Conservation (phyloP, 176 grass and related monocot genomes). For the Phragmites australis region DNA sequence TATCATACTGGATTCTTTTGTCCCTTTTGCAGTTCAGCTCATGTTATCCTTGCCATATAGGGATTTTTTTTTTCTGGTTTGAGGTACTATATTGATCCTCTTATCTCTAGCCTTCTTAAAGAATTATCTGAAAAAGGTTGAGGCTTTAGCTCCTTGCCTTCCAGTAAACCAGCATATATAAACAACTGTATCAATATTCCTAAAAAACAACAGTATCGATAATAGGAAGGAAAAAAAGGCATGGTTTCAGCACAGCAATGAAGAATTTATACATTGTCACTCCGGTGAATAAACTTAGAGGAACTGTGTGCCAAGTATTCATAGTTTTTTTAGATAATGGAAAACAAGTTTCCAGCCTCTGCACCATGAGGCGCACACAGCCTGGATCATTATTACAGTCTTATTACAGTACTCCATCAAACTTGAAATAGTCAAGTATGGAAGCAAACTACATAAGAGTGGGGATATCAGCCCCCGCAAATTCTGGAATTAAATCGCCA, state of each 20-base stretch:
- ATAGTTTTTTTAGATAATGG: too few species aligned
- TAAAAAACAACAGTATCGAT: background rate
- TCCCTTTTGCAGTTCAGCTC: background rate
- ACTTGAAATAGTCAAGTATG: too few species aligned
- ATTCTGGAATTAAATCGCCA: too few species aligned
- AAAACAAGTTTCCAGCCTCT: too few species aligned
- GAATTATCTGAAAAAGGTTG: constrained; percentile 3
- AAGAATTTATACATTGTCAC: background rate
- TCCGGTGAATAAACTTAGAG: background rate
- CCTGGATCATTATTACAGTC: too few species aligned
- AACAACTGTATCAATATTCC: background rate
- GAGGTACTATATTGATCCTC: background rate
- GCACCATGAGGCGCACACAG: too few species aligned
- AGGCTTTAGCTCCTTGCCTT: background rate
- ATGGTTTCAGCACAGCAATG: background rate
- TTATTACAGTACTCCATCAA: too few species aligned
- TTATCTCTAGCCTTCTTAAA: background rate
- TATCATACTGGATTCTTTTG: background rate
- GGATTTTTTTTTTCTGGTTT: background rate
- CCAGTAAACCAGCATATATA: background rate
- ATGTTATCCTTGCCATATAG: constrained; percentile 1
- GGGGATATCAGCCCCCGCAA: too few species aligned
- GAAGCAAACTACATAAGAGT: too few species aligned
- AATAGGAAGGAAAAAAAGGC: background rate
- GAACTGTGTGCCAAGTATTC: background rate